Evolutionary conservation across 306 rosid genomes (phyloP), one percentile per base, ranked within the genome.

Genomic region (Boehmeria nivea): DNA sequence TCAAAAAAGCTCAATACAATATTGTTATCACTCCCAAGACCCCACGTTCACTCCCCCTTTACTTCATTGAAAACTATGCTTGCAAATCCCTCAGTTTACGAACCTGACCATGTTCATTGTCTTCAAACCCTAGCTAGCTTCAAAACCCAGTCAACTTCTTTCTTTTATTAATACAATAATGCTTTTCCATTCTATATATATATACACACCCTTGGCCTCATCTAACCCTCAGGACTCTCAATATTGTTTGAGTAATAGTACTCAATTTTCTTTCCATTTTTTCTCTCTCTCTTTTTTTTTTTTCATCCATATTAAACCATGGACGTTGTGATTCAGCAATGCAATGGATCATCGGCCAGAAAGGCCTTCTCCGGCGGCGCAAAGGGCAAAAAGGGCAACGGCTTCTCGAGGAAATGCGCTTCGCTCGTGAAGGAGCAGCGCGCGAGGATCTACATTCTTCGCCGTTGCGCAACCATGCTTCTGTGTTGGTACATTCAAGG

Each of bases 401-500:
- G 83, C 0, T 78, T 87, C 64, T 78, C 76, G 19, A 67, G 73
- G 21, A 83, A 82, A 66, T 87, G 96, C 64, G 83, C 89, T 51
- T 67, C 93, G 53, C 66, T 87, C 44, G 85, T 85, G 17, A 91
- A 83, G 69, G 78, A 87, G 70, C 99, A 91, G 65, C 87, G 95
- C 34, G 89, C 99, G 28, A 85, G 95, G 17, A 72, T 91, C 15
- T 91, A 91, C 71, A 91, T 91, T 47, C 72, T 91, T 1, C 89
- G 96, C 8, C 80, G 95, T 19, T 91, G 99, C 59, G 99, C 99
- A 61, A 87, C 95, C 68, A 83, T 87, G 93, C 96, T 91, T 36
- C 89, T 85, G 13, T 91, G 99, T 68, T 91, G 93, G 89, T 91
- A 87, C 62, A 81, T 91, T 54, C 86, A 85, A 19, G 96, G 96